Evolutionary conservation across 2,329 filamentous ascomycete genomes (phyloP).

Genomic region (Botrytis fabae): DNA sequence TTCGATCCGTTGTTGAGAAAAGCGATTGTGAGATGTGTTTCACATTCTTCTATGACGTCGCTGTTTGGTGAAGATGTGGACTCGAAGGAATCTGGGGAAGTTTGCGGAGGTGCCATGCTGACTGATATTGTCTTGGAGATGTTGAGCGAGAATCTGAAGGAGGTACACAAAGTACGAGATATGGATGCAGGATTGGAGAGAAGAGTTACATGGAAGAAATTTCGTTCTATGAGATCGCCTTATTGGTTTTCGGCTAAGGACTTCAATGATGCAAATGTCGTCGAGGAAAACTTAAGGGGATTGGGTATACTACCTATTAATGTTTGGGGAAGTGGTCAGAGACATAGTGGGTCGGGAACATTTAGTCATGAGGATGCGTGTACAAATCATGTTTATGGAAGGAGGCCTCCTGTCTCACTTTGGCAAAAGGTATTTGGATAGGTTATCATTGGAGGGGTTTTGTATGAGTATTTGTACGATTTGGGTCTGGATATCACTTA

Average conservation of each 20-base stretch:
- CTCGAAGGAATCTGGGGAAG: constrained; percentile 23
- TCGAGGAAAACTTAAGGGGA: constrained; percentile 28
- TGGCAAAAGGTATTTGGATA: constrained; percentile 23
- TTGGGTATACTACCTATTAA: constrained; percentile 32
- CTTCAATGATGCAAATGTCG: constrained; percentile 16
- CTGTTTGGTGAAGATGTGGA: not conserved
- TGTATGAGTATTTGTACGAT: not conserved
- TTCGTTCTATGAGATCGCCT: constrained; percentile 25
- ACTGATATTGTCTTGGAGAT: constrained; percentile 31
- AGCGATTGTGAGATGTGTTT: constrained; percentile 33
- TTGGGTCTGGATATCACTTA: not conserved
- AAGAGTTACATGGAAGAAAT: constrained; percentile 35
- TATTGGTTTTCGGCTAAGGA: constrained; percentile 30
- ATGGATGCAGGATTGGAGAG: constrained; percentile 32
- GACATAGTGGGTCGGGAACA: constrained; percentile 31
- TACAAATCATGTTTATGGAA: constrained; percentile 30
- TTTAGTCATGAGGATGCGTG: constrained; percentile 30
- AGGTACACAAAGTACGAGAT: constrained; percentile 30
- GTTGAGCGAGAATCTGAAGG: constrained; percentile 26
- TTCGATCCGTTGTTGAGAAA: constrained; percentile 33
- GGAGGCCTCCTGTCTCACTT: constrained; percentile 9
- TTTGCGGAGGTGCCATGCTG: constrained; percentile 33
- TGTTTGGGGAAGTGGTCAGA: constrained; percentile 34
- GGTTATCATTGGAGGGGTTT: not conserved
- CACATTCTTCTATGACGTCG: constrained; percentile 25